phyloP scores from a whole-genome alignment of 495 filamentous ascomycete species.

The Hypoxylon rickii region DNA sequence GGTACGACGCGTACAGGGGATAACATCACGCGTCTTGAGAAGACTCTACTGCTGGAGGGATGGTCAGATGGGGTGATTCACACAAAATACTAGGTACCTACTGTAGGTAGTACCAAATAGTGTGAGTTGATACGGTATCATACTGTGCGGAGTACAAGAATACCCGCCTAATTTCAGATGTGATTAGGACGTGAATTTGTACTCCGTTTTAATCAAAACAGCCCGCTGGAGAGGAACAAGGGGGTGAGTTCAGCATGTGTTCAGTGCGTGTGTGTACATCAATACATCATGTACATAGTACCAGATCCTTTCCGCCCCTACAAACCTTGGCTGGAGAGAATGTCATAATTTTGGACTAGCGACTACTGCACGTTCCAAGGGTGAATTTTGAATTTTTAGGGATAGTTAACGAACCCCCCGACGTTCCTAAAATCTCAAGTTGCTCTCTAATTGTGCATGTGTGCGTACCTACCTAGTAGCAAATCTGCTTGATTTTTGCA shows the following conservation, averaged over 20 bases:
- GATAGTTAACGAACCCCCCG: constrained; percentile 10
- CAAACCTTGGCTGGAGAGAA: constrained; percentile 7
- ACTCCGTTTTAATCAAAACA: constrained; percentile 17
- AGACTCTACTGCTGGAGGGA: background rate
- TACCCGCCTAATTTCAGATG: background rate
- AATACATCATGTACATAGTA: no score
- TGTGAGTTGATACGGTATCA: background rate
- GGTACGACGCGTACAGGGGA: constrained; percentile 18
- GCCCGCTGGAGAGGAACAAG: no score
- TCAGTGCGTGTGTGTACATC: no score
- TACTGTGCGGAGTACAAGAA: constrained; percentile 20
- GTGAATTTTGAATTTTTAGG: constrained; percentile 19
- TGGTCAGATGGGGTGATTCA: no score
- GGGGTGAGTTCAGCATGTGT: no score
- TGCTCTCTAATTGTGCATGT: no score
- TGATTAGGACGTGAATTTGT: background rate
- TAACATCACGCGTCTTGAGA: constrained; percentile 15
- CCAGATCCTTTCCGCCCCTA: no score
- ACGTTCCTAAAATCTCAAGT: no score
- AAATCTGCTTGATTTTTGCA: no score
- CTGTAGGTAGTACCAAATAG: background rate
- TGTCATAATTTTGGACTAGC: constrained; percentile 22
- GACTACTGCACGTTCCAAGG: constrained; percentile 14
- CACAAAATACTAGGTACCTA: background rate
- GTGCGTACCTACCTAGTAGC: no score